Evolutionary conservation across 2,329 filamentous ascomycete genomes (phyloP).

Genomic region (Aureobasidium sp.): DNA sequence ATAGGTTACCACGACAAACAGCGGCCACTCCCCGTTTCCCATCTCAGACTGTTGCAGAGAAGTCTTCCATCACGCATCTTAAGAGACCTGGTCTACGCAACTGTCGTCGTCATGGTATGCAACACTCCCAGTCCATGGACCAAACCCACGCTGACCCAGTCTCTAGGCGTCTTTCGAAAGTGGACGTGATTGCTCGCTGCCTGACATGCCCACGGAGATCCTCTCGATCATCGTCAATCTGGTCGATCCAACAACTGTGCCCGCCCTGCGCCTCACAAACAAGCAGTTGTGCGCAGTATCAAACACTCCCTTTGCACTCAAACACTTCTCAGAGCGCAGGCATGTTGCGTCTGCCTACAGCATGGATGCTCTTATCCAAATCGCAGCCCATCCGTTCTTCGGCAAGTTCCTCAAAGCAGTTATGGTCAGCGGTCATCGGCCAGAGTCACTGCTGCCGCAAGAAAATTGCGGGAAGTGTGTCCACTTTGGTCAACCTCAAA

Average conservation of each 20-base stretch:
- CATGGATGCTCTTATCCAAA: not conserved
- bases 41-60: too few relatives aligned
- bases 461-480: too few relatives aligned
- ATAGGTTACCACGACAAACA: not conserved
- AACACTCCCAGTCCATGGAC: not conserved
- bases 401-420: not conserved
- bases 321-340: not conserved
- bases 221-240: not conserved
- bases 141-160: not conserved
- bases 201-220: not conserved
- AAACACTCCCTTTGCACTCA: not conserved
- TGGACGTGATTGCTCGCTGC: not conserved
- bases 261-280: not conserved
- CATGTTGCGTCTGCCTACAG: not conserved
- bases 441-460: not conserved
- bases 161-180: not conserved
- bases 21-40: not conserved
- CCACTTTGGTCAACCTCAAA: too few relatives aligned
- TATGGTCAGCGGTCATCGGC: not conserved
- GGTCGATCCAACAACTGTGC: not conserved
- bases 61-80: not conserved
- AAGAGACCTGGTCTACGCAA: not conserved
- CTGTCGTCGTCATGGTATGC: not conserved
- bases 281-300: not conserved
- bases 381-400: conserved; percentile 6